phyloP scores from a whole-genome alignment of 768 basidiomycete species.

The Mycena chlorophos region DNA sequence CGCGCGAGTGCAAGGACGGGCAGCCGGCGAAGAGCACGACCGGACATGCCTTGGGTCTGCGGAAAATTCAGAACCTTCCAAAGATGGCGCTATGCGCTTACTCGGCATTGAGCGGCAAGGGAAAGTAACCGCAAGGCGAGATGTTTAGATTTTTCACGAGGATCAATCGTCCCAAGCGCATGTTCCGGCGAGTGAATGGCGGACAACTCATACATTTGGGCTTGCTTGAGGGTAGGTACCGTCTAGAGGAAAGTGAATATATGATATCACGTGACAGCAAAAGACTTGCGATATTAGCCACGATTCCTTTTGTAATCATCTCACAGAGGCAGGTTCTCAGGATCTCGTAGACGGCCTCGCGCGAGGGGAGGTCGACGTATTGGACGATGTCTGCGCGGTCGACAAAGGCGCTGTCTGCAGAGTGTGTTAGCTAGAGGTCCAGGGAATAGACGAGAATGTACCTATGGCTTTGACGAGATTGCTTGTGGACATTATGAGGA shows the following conservation, averaged over 20 bases:
- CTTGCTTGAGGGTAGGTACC: slow-evolving; percentile 64
- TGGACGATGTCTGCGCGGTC: slow-evolving; percentile 97
- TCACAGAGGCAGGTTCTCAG: slow-evolving; percentile 79
- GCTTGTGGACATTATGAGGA: slow-evolving; percentile 93
- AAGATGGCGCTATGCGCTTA: slow-evolving; percentile 39
- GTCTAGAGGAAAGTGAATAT: slow-evolving; percentile 37
- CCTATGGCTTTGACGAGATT: slow-evolving; percentile 95
- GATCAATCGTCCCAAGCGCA: slow-evolving; percentile 25
- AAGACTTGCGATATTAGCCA: slow-evolving; percentile 58
- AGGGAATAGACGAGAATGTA: slow-evolving; percentile 32
- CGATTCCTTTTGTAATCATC: slow-evolving; percentile 71
- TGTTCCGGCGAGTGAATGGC: slow-evolving; percentile 19
- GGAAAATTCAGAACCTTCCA: background rate
- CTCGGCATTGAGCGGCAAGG: slow-evolving; percentile 79
- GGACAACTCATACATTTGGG: slow-evolving; percentile 55
- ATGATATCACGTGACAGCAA: background rate
- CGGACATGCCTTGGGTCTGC: slow-evolving; percentile 82
- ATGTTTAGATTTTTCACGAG: slow-evolving; percentile 50
- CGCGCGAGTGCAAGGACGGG: slow-evolving; percentile 91
- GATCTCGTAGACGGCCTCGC: slow-evolving; percentile 93
- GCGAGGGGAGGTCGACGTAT: slow-evolving; percentile 88
- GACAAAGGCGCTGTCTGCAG: slow-evolving; percentile 86
- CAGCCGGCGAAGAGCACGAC: slow-evolving; percentile 87
- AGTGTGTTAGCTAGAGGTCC: background rate
- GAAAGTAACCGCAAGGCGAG: slow-evolving; percentile 59